Evolutionary conservation across 495 filamentous ascomycete species (phyloP).

Genomic region (Neurospora sublineolata): DNA sequence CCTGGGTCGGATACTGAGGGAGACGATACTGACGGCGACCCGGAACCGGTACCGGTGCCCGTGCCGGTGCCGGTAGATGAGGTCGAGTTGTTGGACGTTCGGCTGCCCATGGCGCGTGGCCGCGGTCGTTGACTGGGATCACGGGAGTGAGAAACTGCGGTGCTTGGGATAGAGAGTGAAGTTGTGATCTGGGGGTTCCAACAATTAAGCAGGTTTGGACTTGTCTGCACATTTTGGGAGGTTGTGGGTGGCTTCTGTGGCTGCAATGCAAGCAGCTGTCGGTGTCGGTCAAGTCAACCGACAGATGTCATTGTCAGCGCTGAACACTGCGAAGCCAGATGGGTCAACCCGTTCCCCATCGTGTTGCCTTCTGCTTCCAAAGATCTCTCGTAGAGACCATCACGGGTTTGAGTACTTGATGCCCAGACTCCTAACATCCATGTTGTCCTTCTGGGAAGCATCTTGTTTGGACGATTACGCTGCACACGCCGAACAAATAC

Average conservation of each 20-base stretch:
- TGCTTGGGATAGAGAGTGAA: not conserved
- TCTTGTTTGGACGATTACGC: not conserved
- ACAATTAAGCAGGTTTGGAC: not conserved
- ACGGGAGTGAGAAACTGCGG: no score
- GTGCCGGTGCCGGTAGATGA: conserved; percentile 3
- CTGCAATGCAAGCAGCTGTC: not conserved
- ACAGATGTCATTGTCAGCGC: not conserved
- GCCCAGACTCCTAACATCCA: not conserved
- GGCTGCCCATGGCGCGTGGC: not conserved
- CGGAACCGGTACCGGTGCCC: not conserved
- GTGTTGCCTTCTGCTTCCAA: not conserved
- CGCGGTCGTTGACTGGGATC: not conserved
- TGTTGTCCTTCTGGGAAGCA: not conserved
- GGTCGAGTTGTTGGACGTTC: not conserved
- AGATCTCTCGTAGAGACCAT: not conserved
- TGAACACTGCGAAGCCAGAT: not conserved
- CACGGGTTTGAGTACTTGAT: not conserved
- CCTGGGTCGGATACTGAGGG: not conserved
- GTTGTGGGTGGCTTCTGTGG: not conserved
- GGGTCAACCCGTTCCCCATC: not conserved
- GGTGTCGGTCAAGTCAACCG: not conserved
- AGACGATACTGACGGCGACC: not conserved
- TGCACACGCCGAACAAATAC: not conserved
- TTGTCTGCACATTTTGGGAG: not conserved
- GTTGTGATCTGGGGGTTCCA: not conserved